Base-by-base conservation (phyloP, 2,329 filamentous ascomycete genomes). In the Colletotrichum coccodes region DNA sequence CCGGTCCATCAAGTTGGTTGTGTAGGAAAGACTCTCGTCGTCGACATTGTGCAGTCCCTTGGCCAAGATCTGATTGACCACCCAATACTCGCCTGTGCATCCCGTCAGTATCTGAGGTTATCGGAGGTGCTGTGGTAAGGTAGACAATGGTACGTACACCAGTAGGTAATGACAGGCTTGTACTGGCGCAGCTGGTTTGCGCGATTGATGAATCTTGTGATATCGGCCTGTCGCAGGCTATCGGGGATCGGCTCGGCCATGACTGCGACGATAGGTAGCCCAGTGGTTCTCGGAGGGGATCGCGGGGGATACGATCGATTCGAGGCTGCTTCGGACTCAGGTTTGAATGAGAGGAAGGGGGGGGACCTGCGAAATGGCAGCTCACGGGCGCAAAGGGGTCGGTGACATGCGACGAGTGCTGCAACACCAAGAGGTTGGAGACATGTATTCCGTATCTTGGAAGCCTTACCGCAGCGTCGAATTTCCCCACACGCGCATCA, bases 161-260 rank as follows among this genome's bases (percentile, higher is more conserved):
- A 98, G 80, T 98, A 99, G 71, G 95, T 88, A 73, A 98, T 88
- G 68, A 96, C 93, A 9, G 96, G 96, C 80, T 95, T 96, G 76
- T 91, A 89, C 68, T 87, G 87, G 78, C 95, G 92, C 56, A 99
- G 88, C 83, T 99, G 95, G 40, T 89, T 88, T 38, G 94, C 95
- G 76, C 95, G 90, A 62, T 91, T 87, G 71, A 95, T 91, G 79
- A 97, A 98, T 70, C 94, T 93, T 72, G 90, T 90, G 76, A 97
- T 90, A 78, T 97, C 94, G 68, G 93, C 91, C 64, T 91, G 85
- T 82, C 92, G 94, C 75, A 99, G 86, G 76, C 89, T 89, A 38
- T 87, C 84, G 18, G 94, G 94, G 64, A 95, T 84, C 64, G 85
- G 84, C 75, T 88, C 86, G 57, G 93, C 89, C 95, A 97, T 97